Conservation (phyloP, 306 rosid species). For the Cucumis hystrix region DNA sequence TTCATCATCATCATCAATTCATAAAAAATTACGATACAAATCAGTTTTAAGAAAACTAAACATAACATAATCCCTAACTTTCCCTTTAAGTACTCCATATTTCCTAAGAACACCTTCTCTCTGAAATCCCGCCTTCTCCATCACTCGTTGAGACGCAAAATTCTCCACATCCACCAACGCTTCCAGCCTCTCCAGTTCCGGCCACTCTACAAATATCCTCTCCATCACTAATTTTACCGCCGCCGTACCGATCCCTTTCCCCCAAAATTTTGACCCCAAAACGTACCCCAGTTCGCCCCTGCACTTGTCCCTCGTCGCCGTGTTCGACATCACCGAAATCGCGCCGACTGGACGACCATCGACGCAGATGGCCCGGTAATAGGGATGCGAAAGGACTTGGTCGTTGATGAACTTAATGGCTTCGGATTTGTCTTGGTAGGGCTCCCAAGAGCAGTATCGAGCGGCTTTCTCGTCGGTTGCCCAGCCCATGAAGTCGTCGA, state of each 20-base stretch:
- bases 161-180: constrained; percentile 61
- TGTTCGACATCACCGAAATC: constrained; percentile 14
- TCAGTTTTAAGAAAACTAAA: no score
- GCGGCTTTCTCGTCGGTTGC: constrained; percentile 36
- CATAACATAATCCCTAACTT: no score
- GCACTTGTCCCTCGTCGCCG: constrained; percentile 14
- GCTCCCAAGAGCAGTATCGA: constrained; percentile 44
- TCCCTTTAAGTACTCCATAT: not conserved
- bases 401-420: constrained; percentile 29
- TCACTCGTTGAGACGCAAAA: constrained; percentile 44
- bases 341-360: constrained; percentile 39
- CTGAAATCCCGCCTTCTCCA: constrained; percentile 57
- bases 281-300: constrained; percentile 56
- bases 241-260: constrained; percentile 47
- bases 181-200: constrained; percentile 55
- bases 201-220: constrained; percentile 29
- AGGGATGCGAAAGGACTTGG: constrained; percentile 22
- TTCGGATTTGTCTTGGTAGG: constrained; percentile 28
- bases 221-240: constrained; percentile 42
- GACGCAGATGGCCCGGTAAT: constrained; percentile 54
- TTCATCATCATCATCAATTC: no score
- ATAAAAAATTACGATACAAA: no score
- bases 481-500: constrained; percentile 61
- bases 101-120: constrained; percentile 65
- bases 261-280: constrained; percentile 47